phyloP scores from a whole-genome alignment of 257 asterid genomes.

The Solanum bulbocastanum region DNA sequence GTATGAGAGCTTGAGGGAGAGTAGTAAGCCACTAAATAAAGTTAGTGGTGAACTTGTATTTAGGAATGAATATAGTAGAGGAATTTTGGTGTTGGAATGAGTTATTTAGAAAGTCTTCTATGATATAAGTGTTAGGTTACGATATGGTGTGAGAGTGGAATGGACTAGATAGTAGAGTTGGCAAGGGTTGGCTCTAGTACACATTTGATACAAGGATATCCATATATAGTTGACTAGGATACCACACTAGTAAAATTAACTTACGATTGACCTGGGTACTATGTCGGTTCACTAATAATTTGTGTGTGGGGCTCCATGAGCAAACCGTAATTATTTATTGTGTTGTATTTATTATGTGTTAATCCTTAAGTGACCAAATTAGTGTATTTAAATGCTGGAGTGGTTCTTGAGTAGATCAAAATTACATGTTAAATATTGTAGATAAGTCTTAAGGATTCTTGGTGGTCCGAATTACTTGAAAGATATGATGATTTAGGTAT shows the following conservation, averaged over 20 bases:
- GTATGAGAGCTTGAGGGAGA: background rate
- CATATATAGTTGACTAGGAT: background rate
- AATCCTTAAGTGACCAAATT: background rate
- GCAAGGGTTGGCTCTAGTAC: background rate
- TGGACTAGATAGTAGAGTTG: background rate
- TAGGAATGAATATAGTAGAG: background rate
- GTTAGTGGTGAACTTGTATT: background rate
- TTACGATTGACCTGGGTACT: background rate
- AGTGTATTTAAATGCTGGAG: too few relatives aligned
- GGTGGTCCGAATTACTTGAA: background rate
- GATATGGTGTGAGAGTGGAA: background rate
- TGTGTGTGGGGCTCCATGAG: background rate
- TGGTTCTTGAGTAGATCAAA: background rate
- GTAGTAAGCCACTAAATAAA: too few relatives aligned
- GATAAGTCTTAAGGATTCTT: background rate
- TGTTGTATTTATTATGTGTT: too few relatives aligned
- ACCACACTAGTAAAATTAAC: too few relatives aligned
- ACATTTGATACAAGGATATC: background rate
- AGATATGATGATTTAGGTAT: background rate
- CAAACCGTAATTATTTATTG: too few relatives aligned
- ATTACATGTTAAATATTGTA: background rate
- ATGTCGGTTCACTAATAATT: background rate
- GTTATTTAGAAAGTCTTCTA: too few relatives aligned
- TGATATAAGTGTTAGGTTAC: background rate
- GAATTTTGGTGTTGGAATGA: background rate